Percentiles rank a stretch among this genome's conserved stretches.
Evolutionary conservation across 129 eudicot genomes (phyloP).

Genomic region (Lactuca saligna): DNA sequence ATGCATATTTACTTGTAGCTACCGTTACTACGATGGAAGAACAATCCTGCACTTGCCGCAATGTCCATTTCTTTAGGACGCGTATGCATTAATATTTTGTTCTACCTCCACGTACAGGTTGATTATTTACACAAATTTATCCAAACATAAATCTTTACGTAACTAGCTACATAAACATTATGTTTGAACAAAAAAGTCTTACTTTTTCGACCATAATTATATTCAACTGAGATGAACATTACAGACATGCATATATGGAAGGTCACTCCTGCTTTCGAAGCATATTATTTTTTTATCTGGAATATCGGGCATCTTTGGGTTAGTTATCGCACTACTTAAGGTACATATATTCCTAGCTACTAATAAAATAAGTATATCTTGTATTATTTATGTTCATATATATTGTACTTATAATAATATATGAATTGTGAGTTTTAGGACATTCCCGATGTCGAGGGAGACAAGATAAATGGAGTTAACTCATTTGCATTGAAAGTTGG

Average conservation of each 20-base stretch:
- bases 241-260: no score
- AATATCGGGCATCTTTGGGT: not conserved
- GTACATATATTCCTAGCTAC: not conserved
- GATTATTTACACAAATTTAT: not conserved
- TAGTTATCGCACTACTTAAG: slow-evolving; percentile 33
- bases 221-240: not conserved
- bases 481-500: slow-evolving; percentile 31
- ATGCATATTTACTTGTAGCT: slow-evolving; percentile 2
- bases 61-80: slow-evolving; percentile 29
- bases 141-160: not conserved
- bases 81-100: slow-evolving; percentile 23
- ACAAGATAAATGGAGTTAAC: slow-evolving; percentile 30
- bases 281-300: no score
- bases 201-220: slow-evolving; percentile 8
- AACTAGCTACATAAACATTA: not conserved
- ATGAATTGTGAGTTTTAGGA: slow-evolving; percentile 9
- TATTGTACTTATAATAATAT: not conserved
- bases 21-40: slow-evolving; percentile 34
- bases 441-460: slow-evolving; percentile 40
- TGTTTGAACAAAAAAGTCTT: no score
- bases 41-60: slow-evolving; percentile 31
- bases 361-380: no score
- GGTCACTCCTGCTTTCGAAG: no score
- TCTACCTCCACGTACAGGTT: slow-evolving; percentile 34
- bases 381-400: not conserved